Base-by-base conservation (phyloP, 208 protist species). In the Leishmania major region DNA sequence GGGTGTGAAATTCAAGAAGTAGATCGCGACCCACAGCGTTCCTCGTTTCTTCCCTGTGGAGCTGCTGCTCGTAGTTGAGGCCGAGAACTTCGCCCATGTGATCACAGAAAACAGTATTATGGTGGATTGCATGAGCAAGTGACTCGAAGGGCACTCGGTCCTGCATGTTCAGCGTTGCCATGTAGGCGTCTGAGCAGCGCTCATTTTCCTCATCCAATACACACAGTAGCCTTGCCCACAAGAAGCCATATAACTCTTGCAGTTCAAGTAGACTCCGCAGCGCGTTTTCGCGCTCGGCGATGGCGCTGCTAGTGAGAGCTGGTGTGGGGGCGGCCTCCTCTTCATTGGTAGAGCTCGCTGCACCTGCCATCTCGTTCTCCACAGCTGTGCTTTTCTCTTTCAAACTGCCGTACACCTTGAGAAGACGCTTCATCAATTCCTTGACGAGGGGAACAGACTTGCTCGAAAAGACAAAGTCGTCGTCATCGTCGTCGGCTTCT, bases 51-150 rank as follows among this genome's bases (percentile, higher is more conserved):
- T 91, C 88, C 17, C 71, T 79, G 37, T 88, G 80, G 3, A 85
- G 75, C 19, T 82, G 81, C 40, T 87, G 88, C 13, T 92, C 89
- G 69, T 87, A 88, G 71, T 85, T 85, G 22, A 79, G 66, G 76
- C 92, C 82, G 25, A 95, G 84, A 35, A 97, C 59, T 40, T 94
- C 92, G 17, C 89, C 92, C 78, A 97, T 87, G 53, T 91, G 84
- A 51, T 96, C 92, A 79, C 94, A 97, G 75, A 97, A 97, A 7
- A 81, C 40, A 19, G 90, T 92, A 81, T 96, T 96, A 76, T 93
- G 87, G 78, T 96, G 91, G 73, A 97, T 87, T 53, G 89, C 76
- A 82, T 94, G 86, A 22, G 92, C 84, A 47, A 96, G 86, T 69
- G 88, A 92, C 82, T 96, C 91, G 83, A 95, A 96, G 45, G 92